These are phyloP conservation scores for Xylaria sp. DNA, from an alignment of 2,329 filamentous ascomycete genomes.

Conservation along the genomic window DNA sequence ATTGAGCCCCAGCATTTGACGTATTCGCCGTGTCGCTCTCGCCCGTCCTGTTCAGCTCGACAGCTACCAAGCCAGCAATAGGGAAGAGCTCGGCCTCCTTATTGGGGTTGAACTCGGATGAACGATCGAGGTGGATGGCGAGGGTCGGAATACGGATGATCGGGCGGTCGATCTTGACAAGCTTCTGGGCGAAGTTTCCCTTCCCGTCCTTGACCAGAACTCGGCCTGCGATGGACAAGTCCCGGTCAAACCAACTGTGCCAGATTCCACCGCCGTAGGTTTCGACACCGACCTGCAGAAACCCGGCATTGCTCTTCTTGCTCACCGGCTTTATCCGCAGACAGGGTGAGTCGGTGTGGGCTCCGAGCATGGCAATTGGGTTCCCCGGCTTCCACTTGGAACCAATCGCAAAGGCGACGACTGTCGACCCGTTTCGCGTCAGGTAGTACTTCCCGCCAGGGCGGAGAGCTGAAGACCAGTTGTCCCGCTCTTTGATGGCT, in stretches of 20 bases:
- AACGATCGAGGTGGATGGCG: constrained; percentile 89
- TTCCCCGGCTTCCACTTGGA: constrained; percentile 90
- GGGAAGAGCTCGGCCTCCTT: constrained; percentile 96
- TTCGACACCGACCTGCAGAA: constrained; percentile 93
- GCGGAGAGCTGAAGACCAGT: constrained; percentile 77
- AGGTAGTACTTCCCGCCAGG: constrained; percentile 96
- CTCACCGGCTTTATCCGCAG: constrained; percentile 93
- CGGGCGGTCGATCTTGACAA: constrained; percentile 88
- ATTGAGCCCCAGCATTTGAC: constrained; percentile 37
- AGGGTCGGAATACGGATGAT: constrained; percentile 91
- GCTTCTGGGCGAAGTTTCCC: constrained; percentile 76
- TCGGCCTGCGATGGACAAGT: constrained; percentile 86
- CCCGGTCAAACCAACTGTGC: constrained; percentile 98
- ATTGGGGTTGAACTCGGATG: constrained; percentile 87
- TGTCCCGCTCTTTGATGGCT: constrained; percentile 86
- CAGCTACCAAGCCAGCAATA: constrained; percentile 83
- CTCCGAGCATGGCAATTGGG: constrained; percentile 88
- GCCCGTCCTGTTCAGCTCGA: constrained; percentile 80
- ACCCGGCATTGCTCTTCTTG: constrained; percentile 84
- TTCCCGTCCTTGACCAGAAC: constrained; percentile 77
- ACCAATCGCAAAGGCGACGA: constrained; percentile 90
- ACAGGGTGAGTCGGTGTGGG: constrained; percentile 93
- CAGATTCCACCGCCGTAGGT: constrained; percentile 96
- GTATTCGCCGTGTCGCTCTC: constrained; percentile 48
- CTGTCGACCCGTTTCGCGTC: constrained; percentile 89